Conservation (phyloP, 2,329 filamentous ascomycete species). For the Ophiobolus disseminans region DNA sequence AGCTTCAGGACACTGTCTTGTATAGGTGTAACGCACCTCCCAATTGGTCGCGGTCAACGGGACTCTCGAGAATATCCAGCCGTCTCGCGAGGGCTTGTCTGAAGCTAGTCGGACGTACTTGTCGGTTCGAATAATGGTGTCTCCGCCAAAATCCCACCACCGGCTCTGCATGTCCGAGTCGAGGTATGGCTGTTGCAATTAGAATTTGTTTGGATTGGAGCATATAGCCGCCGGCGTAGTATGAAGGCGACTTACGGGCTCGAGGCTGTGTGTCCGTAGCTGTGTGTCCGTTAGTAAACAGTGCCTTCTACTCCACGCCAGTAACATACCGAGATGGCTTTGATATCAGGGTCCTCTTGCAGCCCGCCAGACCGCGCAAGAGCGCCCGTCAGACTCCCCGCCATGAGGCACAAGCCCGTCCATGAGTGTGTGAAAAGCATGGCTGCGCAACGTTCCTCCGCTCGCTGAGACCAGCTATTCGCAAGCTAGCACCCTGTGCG, state of each 20-base stretch:
- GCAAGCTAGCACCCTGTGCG: slow-evolving; percentile 9
- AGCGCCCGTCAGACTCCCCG: slow-evolving; percentile 41
- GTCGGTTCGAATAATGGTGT: slow-evolving; percentile 80
- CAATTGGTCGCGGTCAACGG: slow-evolving; percentile 97
- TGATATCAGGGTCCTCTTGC: slow-evolving; percentile 58
- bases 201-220: slow-evolving; percentile 13
- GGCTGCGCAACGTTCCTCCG: slow-evolving; percentile 22
- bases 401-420: slow-evolving; percentile 48
- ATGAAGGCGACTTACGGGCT: slow-evolving; percentile 68
- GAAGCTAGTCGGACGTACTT: slow-evolving; percentile 90
- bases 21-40: slow-evolving; percentile 65
- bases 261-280: slow-evolving; percentile 86
- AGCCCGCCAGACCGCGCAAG: slow-evolving; percentile 38
- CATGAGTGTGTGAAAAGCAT: slow-evolving; percentile 47
- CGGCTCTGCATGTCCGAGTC: slow-evolving; percentile 98
- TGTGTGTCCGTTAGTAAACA: slow-evolving; percentile 51
- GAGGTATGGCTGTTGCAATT: slow-evolving; percentile 76
- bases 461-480: slow-evolving; percentile 24
- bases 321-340: slow-evolving; percentile 68
- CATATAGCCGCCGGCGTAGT: neutral
- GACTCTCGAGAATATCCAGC: slow-evolving; percentile 93
- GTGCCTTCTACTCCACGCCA: slow-evolving; percentile 4
- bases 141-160: slow-evolving; percentile 99
- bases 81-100: slow-evolving; percentile 86
- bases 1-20: slow-evolving; percentile 15